Percentiles rank a stretch among this genome's conserved stretches.
Evolutionary conservation across 768 basidiomycete genomes (phyloP).

Genomic region (Tylopilus plumbeoviolaceoides): DNA sequence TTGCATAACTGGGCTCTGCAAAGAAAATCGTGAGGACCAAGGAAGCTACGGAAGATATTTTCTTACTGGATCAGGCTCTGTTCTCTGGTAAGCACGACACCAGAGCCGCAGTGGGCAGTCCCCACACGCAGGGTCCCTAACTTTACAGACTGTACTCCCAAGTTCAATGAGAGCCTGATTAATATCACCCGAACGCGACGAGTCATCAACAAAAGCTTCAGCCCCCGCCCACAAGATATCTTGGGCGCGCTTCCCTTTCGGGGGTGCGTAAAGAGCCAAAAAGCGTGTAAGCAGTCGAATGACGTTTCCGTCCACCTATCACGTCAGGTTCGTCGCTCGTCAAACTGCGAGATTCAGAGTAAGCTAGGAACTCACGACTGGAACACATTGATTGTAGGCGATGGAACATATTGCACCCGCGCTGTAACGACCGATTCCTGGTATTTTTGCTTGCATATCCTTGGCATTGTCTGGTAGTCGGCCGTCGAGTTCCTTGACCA

Average conservation of each 20-base stretch:
- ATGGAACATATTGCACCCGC: constrained; percentile 85
- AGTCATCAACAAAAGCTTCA: constrained; percentile 54
- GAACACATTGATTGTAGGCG: constrained; percentile 77
- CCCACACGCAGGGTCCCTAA: constrained; percentile 70
- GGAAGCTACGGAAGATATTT: background rate
- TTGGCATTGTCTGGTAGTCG: constrained; percentile 75
- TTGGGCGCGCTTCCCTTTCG: constrained; percentile 73
- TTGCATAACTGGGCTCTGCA: constrained; percentile 4
- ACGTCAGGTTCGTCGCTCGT: background rate
- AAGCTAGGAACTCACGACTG: constrained; percentile 60
- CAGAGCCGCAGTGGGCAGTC: constrained; percentile 65
- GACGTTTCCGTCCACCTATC: constrained; percentile 86
- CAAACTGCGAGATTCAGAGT: background rate
- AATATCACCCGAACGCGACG: constrained; percentile 68
- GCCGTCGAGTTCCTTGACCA: constrained; percentile 60
- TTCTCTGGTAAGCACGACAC: constrained; percentile 59
- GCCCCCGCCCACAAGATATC: constrained; percentile 85
- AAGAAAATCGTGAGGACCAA: background rate
- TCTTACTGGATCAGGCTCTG: constrained; percentile 13
- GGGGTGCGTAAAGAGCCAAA: constrained; percentile 75
- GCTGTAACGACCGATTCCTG: constrained; percentile 87
- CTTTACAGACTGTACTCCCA: constrained; percentile 89
- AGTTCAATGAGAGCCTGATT: constrained; percentile 95
- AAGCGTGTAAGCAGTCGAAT: constrained; percentile 81
- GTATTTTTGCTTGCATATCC: constrained; percentile 77